A percentile compares a stretch with the other conserved stretches of the same genome.
Evolutionary conservation across 345 rosid species (phyloP).

Genomic region (Limnanthes douglasii): DNA sequence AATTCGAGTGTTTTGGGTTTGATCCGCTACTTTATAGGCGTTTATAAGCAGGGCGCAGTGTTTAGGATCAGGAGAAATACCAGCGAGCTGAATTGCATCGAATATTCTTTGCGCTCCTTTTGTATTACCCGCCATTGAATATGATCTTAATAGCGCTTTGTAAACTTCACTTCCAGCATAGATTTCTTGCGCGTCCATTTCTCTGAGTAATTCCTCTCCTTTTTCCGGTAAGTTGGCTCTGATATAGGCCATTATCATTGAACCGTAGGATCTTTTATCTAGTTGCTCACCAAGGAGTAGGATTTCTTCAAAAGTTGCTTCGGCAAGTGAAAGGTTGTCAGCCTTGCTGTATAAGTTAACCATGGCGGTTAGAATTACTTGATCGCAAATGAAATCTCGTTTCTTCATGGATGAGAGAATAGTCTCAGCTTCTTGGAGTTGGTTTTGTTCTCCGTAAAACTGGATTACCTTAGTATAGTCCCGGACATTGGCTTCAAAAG

Average conservation of each 20-base stretch:
- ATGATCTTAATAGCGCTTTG: slow-evolving; percentile 77
- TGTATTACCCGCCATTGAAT: slow-evolving; percentile 46
- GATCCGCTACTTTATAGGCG: slow-evolving; percentile 42
- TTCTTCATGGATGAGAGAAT: slow-evolving; percentile 29
- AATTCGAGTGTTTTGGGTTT: slow-evolving; percentile 36
- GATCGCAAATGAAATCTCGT: slow-evolving; percentile 47
- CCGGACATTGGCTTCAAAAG: slow-evolving; percentile 65
- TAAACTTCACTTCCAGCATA: slow-evolving; percentile 75
- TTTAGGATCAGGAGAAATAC: slow-evolving; percentile 57
- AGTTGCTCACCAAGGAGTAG: slow-evolving; percentile 42
- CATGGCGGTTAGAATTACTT: slow-evolving; percentile 60
- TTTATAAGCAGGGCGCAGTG: slow-evolving; percentile 66
- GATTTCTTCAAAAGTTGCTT: slow-evolving; percentile 58
- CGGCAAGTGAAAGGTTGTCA: slow-evolving; percentile 39
- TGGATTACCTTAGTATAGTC: slow-evolving; percentile 74
- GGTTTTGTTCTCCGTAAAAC: slow-evolving; percentile 42
- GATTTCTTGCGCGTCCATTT: slow-evolving; percentile 40
- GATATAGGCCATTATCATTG: slow-evolving; percentile 78
- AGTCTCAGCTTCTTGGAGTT: slow-evolving; percentile 40
- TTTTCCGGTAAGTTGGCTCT: slow-evolving; percentile 45
- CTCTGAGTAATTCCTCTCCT: slow-evolving; percentile 51
- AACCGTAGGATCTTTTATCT: slow-evolving; percentile 61
- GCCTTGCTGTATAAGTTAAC: slow-evolving; percentile 72
- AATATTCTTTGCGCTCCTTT: slow-evolving; percentile 75
- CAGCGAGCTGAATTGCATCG: slow-evolving; percentile 57